Conservation (phyloP, 2,329 filamentous ascomycete species). For the Xylariaceae sp. region DNA sequence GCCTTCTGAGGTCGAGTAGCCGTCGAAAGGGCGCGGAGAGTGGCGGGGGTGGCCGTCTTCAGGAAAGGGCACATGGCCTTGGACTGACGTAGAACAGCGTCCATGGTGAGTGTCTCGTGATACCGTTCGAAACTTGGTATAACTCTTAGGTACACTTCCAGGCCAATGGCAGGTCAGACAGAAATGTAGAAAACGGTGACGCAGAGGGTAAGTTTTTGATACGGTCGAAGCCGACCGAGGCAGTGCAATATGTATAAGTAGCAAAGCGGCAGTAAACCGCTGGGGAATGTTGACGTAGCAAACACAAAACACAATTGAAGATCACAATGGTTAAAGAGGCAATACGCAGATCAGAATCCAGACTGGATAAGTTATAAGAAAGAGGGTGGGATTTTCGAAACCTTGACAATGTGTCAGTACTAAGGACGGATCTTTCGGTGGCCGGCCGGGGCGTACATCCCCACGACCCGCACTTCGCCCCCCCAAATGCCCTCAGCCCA, state of each 20-base stretch:
- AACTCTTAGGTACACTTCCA: neutral
- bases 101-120: constrained; percentile 58
- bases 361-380: too few species aligned
- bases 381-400: too few species aligned
- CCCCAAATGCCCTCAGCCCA: too few species aligned
- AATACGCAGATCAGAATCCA: too few species aligned
- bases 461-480: too few species aligned
- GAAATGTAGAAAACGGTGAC: neutral
- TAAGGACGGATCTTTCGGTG: too few species aligned
- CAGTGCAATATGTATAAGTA: too few species aligned
- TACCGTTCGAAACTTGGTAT: neutral
- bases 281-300: neutral
- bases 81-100: constrained; percentile 90
- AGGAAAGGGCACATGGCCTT: constrained; percentile 97
- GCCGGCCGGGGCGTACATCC: too few species aligned
- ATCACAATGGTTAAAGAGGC: too few species aligned
- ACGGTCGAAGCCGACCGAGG: neutral
- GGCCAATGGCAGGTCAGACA: neutral
- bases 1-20: constrained; percentile 57
- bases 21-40: constrained; percentile 83
- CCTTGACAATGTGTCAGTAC: too few species aligned
- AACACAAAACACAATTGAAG: too few species aligned
- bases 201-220: too few species aligned
- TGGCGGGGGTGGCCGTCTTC: constrained; percentile 87
- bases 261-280: neutral